Conservation (phyloP, 2,329 filamentous ascomycete genomes). For the Ophidiomyces ophidiicola region DNA sequence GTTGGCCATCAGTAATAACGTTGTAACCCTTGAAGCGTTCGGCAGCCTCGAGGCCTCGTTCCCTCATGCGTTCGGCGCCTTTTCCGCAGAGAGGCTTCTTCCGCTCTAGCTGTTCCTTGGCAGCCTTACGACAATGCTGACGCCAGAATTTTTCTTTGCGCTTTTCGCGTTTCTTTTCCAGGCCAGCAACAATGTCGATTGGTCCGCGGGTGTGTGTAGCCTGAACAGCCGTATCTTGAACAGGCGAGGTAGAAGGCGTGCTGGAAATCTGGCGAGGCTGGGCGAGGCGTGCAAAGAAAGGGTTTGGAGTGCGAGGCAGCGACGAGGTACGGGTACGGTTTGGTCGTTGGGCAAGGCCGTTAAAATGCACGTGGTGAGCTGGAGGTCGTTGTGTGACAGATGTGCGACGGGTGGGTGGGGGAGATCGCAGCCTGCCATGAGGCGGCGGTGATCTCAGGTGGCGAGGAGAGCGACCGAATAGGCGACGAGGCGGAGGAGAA, state of each 20-base stretch:
- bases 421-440: conserved; percentile 40
- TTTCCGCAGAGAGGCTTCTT: conserved; percentile 63
- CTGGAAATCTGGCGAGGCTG: conserved; percentile 24
- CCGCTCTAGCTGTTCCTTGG: conserved; percentile 53
- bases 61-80: conserved; percentile 85
- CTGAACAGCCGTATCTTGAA: too few relatives aligned
- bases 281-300: conserved; percentile 43
- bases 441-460: conserved; percentile 61
- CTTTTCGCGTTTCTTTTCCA: conserved; percentile 86
- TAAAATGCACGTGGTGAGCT: conserved; percentile 42
- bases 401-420: conserved; percentile 34
- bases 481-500: conserved; percentile 38
- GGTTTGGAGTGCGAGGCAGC: conserved; percentile 63
- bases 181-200: conserved; percentile 91
- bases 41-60: conserved; percentile 78
- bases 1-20: conserved; percentile 40
- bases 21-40: conserved; percentile 63
- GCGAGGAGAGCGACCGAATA: conserved; percentile 60
- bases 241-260: conserved; percentile 17
- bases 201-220: conserved; percentile 86
- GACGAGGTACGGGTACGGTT: conserved; percentile 70
- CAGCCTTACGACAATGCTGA: conserved; percentile 74
- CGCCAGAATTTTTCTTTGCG: conserved; percentile 86
- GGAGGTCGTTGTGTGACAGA: conserved; percentile 32
- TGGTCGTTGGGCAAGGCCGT: conserved; percentile 49